Base-by-base conservation (phyloP, 805 yeast genomes). In the Cyberlindnera mississippiensis region DNA sequence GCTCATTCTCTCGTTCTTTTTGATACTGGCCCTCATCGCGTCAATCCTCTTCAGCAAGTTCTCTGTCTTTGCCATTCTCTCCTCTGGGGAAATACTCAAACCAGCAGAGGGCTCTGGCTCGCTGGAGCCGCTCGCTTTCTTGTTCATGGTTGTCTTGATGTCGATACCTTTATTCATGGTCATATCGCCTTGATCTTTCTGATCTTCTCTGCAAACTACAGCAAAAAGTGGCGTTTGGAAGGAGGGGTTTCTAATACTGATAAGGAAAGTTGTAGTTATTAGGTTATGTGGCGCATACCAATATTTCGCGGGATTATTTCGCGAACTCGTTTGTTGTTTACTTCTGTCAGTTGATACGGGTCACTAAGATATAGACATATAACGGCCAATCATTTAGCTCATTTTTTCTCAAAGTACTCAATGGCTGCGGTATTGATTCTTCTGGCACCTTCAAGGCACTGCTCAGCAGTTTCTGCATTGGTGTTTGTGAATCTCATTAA, bases 41-140 rank as follows among this genome's bases (percentile, higher is more conserved):
- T 52, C 56, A 14, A 52, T 44, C 24, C 56, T 42, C 33, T 49
- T 49, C 16, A 52, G 41, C 18, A 52, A 35, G 35, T 44, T 50
- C 27, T 42, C 49, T 1, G 56, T 52, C 46, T 49, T 50, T n/a
- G 44, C 43, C 36, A 24, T 28, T 30, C 57, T 37, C 36, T 48
- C 52, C 35, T 43, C 50, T 35, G 52, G 52, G 16, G 52, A 44
- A 13, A 48, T 20, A 33, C 51, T 48, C 19, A 48, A 29, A 2
- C 40, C 40, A 8, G 43, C 7, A 29, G 27, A 15, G 15, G 4
- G n/a, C 26, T 28, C 33, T 14, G 27, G 8, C 14, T 32, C 24
- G 20, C 19, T 32, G 34, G 12, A 11, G n/a, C n/a, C n/a, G n/a
- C n/a, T n/a, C n/a, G n/a, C n/a, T 6, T 32, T 32, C 34, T 32